A percentile compares a stretch with the other conserved stretches of the same genome.
Conservation (phyloP, 495 filamentous ascomycete species). For the Cercophora newfieldiana region DNA sequence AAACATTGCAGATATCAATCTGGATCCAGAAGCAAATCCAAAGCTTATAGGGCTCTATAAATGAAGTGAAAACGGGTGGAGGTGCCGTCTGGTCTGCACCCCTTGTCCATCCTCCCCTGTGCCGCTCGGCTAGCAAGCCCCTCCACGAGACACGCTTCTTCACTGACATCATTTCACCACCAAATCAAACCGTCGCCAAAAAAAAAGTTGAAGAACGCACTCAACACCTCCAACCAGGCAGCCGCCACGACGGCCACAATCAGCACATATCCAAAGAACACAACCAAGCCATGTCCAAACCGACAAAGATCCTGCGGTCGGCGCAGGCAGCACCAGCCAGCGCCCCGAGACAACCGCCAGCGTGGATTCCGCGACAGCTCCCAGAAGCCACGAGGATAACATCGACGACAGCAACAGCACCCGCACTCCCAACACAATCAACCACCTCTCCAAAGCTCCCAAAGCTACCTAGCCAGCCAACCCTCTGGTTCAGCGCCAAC, state of each 20-base stretch:
- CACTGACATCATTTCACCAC: slow-evolving; percentile 34
- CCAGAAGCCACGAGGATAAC: background rate
- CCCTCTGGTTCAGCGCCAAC: slow-evolving; percentile 40
- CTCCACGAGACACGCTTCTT: slow-evolving; percentile 6
- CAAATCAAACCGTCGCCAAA: background rate
- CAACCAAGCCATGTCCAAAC: slow-evolving; percentile 19
- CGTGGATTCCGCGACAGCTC: slow-evolving; percentile 3
- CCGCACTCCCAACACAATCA: background rate
- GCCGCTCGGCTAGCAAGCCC: slow-evolving; percentile 17
- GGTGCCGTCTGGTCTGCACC: background rate
- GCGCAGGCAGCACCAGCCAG: background rate
- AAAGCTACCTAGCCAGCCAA: slow-evolving; percentile 7
- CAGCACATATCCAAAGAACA: background rate
- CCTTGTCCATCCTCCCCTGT: slow-evolving; percentile 4
- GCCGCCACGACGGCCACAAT: background rate
- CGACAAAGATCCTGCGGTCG: slow-evolving; percentile 20
- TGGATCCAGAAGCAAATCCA: background rate
- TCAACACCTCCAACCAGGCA: too few relatives aligned
- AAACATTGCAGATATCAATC: background rate
- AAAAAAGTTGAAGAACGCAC: background rate
- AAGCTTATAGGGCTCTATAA: background rate
- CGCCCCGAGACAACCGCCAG: slow-evolving; percentile 7
- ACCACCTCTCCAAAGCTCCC: background rate
- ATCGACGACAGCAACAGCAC: background rate
- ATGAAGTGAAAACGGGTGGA: background rate